Evolutionary conservation across 163 green algal species (phyloP).

Genomic region (Chloromonas sp.): DNA sequence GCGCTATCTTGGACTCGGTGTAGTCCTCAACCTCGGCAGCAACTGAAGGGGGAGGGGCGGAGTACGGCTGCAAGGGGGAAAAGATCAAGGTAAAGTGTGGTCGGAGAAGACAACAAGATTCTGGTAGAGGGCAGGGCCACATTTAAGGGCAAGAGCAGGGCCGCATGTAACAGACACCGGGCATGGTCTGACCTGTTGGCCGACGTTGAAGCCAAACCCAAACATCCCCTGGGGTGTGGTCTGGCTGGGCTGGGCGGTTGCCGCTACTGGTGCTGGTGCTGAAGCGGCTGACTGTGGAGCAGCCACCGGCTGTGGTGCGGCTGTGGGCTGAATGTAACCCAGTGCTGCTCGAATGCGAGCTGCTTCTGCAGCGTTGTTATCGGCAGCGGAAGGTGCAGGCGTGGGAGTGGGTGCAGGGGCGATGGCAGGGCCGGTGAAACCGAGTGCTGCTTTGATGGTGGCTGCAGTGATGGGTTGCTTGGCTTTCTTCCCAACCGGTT

Average conservation of each 20-base stretch:
- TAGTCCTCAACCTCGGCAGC: conserved; percentile 23
- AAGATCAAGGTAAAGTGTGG: too few species aligned
- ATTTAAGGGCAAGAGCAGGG: too few species aligned
- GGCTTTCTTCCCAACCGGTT: background rate
- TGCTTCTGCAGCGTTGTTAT: conserved; percentile 49
- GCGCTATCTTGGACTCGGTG: conserved; percentile 38
- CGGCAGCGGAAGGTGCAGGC: background rate
- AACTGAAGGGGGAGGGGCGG: background rate
- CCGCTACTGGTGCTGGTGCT: conserved; percentile 2
- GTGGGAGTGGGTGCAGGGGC: too few species aligned
- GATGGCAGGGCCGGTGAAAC: too few species aligned
- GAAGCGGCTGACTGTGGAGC: background rate
- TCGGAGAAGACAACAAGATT: too few species aligned
- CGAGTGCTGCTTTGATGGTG: background rate
- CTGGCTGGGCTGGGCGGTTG: background rate
- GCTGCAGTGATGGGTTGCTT: background rate
- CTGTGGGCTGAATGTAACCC: conserved; percentile 24
- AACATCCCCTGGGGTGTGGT: background rate
- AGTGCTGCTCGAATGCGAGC: conserved; percentile 38
- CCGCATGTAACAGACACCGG: too few species aligned
- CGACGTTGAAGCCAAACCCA: conserved; percentile 24
- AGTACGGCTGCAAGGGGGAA: too few species aligned
- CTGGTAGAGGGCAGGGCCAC: too few species aligned
- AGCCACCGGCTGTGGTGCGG: background rate
- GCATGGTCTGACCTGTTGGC: too few species aligned